Conservation (phyloP, 352 stramenopile genomes). For the Blastocystis sp. region DNA sequence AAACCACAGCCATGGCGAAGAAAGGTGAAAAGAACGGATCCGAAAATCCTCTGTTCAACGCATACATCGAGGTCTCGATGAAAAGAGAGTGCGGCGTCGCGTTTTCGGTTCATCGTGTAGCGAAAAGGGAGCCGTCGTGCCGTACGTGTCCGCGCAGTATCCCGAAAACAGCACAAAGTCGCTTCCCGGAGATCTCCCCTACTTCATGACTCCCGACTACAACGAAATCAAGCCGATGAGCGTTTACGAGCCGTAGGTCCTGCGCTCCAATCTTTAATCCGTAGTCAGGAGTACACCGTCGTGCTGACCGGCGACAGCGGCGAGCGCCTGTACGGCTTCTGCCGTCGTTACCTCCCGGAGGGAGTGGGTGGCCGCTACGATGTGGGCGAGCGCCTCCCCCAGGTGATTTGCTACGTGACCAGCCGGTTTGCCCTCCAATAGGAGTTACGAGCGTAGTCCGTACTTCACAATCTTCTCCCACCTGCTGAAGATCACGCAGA, state of each 20-base stretch:
- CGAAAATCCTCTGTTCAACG: constrained; percentile 41
- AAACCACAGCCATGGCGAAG: constrained; percentile 18
- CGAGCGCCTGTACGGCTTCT: constrained; percentile 68
- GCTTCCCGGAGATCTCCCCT: constrained; percentile 65
- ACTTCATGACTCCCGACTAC: constrained; percentile 65
- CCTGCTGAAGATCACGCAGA: constrained; percentile 64
- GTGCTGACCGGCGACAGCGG: constrained; percentile 66
- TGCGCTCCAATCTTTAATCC: background rate
- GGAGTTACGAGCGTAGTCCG: background rate
- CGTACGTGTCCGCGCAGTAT: constrained; percentile 56
- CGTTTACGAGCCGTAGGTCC: constrained; percentile 52
- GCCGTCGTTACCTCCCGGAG: constrained; percentile 54
- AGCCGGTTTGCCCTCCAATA: background rate
- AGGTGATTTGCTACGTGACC: constrained; percentile 67
- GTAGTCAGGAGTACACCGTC: constrained; percentile 69
- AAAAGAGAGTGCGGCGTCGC: constrained; percentile 20
- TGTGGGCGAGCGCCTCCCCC: constrained; percentile 56
- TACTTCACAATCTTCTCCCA: constrained; percentile 70
- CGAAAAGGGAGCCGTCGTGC: constrained; percentile 49
- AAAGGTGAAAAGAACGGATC: background rate
- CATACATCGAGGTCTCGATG: constrained; percentile 66
- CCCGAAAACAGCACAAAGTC: constrained; percentile 64
- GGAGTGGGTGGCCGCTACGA: constrained; percentile 63
- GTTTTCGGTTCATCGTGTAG: constrained; percentile 11
- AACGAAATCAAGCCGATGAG: constrained; percentile 69